A percentile compares a stretch with the other conserved stretches of the same genome.
phyloP scores from a whole-genome alignment of 2,329 filamentous ascomycete genomes.

The Xylaria sp. region DNA sequence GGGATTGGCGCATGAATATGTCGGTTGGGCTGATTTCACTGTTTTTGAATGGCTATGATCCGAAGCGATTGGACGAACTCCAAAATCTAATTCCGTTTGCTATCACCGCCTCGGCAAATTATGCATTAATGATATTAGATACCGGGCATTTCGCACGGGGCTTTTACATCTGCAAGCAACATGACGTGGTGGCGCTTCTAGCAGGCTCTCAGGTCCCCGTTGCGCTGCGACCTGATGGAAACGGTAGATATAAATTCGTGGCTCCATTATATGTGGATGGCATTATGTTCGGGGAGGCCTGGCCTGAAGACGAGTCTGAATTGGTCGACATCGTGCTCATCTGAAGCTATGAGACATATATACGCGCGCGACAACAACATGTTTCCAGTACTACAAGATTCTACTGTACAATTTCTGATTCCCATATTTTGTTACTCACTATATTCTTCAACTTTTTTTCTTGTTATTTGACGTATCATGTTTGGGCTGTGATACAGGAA shows the following conservation, averaged over 20 bases:
- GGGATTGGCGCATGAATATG: not conserved
- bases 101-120: not conserved
- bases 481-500: no score
- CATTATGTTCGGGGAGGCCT: not conserved
- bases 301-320: slow-evolving; percentile 3
- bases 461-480: no score
- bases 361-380: not conserved
- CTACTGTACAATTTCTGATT: no score
- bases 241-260: not conserved
- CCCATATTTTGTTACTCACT: no score
- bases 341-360: not conserved
- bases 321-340: not conserved
- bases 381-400: not conserved
- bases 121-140: not conserved
- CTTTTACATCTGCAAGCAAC: not conserved
- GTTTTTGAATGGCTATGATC: not conserved
- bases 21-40: not conserved
- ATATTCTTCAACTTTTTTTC: no score
- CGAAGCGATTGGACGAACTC: not conserved
- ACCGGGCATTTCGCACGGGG: not conserved
- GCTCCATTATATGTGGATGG: slow-evolving; percentile 2
- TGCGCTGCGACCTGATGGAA: slow-evolving; percentile 1
- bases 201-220: not conserved
- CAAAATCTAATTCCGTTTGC: not conserved
- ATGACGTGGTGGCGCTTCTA: not conserved